These are phyloP conservation scores for Clarkia xantiana DNA, from an alignment of 345 rosid species.

Conservation along the genomic window DNA sequence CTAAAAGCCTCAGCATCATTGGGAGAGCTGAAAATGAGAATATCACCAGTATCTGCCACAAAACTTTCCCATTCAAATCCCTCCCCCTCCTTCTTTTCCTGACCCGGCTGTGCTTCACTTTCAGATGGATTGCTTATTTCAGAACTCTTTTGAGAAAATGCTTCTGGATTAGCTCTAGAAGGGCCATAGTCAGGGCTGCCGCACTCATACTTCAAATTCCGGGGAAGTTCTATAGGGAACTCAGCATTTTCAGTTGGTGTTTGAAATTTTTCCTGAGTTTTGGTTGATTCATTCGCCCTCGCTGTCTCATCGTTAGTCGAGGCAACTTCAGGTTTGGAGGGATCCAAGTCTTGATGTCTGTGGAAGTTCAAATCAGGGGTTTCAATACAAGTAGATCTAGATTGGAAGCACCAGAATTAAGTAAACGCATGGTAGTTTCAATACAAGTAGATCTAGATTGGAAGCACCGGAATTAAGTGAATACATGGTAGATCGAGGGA, in stretches of 20 bases:
- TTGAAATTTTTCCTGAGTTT: slow-evolving; percentile 27
- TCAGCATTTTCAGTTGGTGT: slow-evolving; percentile 19
- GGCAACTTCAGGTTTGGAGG: slow-evolving; percentile 20
- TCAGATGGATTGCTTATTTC: slow-evolving; percentile 14
- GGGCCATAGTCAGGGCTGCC: slow-evolving; percentile 40
- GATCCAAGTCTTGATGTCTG: slow-evolving; percentile 40
- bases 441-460: too few species aligned
- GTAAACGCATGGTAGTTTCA: too few species aligned
- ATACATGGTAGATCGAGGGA: too few species aligned
- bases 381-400: neutral
- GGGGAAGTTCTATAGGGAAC: slow-evolving; percentile 36
- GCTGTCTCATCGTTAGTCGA: slow-evolving; percentile 21
- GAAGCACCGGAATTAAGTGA: too few species aligned
- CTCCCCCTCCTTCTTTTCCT: slow-evolving; percentile 15
- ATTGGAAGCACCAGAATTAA: too few species aligned
- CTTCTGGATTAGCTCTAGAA: slow-evolving; percentile 15
- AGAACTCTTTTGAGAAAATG: slow-evolving; percentile 14
- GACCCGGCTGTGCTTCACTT: slow-evolving; percentile 16
- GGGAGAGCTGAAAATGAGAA: slow-evolving; percentile 65
- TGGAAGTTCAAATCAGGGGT: slow-evolving; percentile 8
- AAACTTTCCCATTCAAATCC: slow-evolving; percentile 38
- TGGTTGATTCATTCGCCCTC: slow-evolving; percentile 13
- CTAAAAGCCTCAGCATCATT: slow-evolving; percentile 51
- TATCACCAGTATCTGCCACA: slow-evolving; percentile 37
- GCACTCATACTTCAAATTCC: slow-evolving; percentile 32